Evolutionary conservation across 208 protist genomes (phyloP).

Genomic region (Crithidia acanthocephali): DNA sequence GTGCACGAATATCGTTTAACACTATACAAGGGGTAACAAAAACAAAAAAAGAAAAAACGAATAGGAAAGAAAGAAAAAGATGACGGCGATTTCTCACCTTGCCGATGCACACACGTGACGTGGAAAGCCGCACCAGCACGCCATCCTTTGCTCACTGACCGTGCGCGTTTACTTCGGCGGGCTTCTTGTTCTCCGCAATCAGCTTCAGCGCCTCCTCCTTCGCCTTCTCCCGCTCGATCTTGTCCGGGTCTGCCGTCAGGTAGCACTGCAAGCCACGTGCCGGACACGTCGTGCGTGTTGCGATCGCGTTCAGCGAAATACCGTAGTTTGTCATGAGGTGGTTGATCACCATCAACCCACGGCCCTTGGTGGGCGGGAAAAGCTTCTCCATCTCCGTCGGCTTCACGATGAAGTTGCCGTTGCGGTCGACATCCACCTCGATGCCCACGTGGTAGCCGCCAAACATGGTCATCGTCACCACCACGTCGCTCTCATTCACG

Average conservation of each 20-base stretch:
- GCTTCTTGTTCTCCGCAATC: constrained; percentile 7
- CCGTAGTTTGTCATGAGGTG: constrained; percentile 79
- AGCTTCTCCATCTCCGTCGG: constrained; percentile 88
- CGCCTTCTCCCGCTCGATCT: constrained; percentile 21
- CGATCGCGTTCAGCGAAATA: constrained; percentile 75
- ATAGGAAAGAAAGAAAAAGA: background rate
- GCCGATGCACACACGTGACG: background rate
- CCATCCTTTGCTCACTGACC: too few species aligned
- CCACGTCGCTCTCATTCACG: constrained; percentile 90
- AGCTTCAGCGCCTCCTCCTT: constrained; percentile 13
- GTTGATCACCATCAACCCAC: constrained; percentile 67
- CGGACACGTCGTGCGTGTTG: constrained; percentile 43
- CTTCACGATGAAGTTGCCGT: constrained; percentile 92
- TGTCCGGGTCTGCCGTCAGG: constrained; percentile 38
- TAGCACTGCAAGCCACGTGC: constrained; percentile 39
- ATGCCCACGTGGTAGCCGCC: constrained; percentile 82
- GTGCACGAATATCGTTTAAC: background rate
- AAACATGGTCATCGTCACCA: constrained; percentile 69
- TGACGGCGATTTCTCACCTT: background rate
- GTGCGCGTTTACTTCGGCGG: background rate
- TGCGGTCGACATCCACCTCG: constrained; percentile 86
- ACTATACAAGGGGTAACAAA: background rate
- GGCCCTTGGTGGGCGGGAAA: constrained; percentile 76
- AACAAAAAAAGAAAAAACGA: background rate
- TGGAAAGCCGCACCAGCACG: too few species aligned